phyloP scores from a whole-genome alignment of 2,329 filamentous ascomycete species.

The Huntiella omanensis region DNA sequence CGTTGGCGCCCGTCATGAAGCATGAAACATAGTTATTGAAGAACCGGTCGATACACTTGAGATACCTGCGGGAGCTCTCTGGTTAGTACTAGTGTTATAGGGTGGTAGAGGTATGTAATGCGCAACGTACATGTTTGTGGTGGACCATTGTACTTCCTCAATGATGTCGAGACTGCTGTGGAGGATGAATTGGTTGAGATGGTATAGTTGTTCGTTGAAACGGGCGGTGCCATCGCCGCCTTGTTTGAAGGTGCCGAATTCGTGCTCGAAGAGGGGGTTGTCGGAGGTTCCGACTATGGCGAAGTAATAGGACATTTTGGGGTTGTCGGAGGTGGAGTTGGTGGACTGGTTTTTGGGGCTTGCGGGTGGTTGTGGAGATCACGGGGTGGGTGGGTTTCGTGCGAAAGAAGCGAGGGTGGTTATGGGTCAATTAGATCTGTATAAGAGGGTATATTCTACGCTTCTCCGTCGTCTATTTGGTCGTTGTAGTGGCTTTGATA shows the following conservation, averaged over 20 bases:
- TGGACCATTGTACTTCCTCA: conserved; percentile 90
- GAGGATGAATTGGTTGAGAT: conserved; percentile 94
- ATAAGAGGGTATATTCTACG: neutral
- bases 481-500: too few species aligned
- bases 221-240: conserved; percentile 83
- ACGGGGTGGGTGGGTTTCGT: neutral
- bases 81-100: neutral
- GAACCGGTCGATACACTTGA: conserved; percentile 93
- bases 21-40: conserved; percentile 89
- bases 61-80: conserved; percentile 42
- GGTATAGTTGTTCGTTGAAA: conserved; percentile 72
- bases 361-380: too few species aligned
- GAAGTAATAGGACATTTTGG: conserved; percentile 89
- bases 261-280: conserved; percentile 88
- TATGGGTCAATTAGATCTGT: neutral
- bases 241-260: conserved; percentile 91
- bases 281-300: conserved; percentile 89
- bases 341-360: neutral
- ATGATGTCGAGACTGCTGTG: conserved; percentile 88
- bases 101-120: neutral
- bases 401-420: neutral
- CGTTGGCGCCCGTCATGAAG: conserved; percentile 81
- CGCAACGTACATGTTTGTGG: conserved; percentile 55
- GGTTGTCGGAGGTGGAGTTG: neutral
- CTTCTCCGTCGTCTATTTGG: neutral